These are phyloP conservation scores for Halophytophthora polymorphica DNA, from an alignment of 352 stramenopile species.

Conservation along the genomic window DNA sequence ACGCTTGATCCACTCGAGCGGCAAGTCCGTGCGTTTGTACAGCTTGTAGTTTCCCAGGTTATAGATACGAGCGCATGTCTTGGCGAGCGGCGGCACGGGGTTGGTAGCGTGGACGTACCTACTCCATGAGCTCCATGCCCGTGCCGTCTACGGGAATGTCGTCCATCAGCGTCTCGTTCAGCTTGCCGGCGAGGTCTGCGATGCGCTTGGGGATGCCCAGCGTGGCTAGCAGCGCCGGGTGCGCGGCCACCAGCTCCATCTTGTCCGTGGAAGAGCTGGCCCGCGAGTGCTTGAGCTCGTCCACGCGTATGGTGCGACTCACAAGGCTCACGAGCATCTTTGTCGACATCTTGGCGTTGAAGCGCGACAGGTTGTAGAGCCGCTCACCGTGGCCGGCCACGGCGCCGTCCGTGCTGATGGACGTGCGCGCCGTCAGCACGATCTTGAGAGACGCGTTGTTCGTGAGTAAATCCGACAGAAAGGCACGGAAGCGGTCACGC, in stretches of 20 bases:
- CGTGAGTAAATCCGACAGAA: constrained; percentile 66
- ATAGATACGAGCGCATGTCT: neutral
- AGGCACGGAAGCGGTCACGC: constrained; percentile 59
- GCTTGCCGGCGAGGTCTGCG: constrained; percentile 60
- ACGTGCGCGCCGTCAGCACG: constrained; percentile 55
- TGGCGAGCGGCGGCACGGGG: neutral
- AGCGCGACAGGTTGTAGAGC: constrained; percentile 62
- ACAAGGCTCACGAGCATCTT: constrained; percentile 77
- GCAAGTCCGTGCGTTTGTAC: neutral
- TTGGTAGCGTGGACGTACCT: too few species aligned
- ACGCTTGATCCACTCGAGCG: too few species aligned
- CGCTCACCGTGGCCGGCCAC: constrained; percentile 68
- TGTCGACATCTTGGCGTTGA: constrained; percentile 65
- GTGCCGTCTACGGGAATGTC: constrained; percentile 44
- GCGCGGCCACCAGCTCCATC: constrained; percentile 69
- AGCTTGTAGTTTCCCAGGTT: neutral
- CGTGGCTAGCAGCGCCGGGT: constrained; percentile 58
- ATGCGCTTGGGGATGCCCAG: constrained; percentile 65
- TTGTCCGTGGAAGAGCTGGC: constrained; percentile 44
- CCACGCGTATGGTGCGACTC: constrained; percentile 64
- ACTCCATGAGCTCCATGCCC: constrained; percentile 35
- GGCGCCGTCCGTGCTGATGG: constrained; percentile 59
- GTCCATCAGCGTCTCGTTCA: constrained; percentile 72
- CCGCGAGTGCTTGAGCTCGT: constrained; percentile 53
- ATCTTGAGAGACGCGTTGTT: constrained; percentile 76